These are phyloP conservation scores for Phytophthora crassamura DNA, from an alignment of 352 stramenopile genomes.

Conservation along the genomic window DNA sequence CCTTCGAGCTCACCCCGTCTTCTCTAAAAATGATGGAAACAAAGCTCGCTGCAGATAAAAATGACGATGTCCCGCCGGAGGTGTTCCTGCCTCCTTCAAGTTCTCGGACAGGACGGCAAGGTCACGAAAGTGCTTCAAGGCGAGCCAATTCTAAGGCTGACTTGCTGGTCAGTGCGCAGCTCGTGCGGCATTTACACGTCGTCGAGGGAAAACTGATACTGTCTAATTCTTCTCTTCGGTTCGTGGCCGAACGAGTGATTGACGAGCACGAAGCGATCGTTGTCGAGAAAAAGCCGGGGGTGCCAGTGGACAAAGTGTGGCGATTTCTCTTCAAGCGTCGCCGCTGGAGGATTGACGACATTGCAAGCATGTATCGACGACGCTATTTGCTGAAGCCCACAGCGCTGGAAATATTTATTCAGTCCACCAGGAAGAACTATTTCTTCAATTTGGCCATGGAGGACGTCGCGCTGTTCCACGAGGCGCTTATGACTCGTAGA, in stretches of 20 bases:
- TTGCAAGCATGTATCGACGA: constrained; percentile 68
- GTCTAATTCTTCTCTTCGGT: constrained; percentile 58
- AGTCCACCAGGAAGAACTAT: constrained; percentile 86
- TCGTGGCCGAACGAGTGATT: constrained; percentile 70
- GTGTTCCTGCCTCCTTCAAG: constrained; percentile 30
- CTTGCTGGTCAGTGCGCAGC: constrained; percentile 61
- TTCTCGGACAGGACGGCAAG: constrained; percentile 12
- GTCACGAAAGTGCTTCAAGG: constrained; percentile 17
- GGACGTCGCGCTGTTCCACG: constrained; percentile 67
- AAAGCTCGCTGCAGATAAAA: constrained; percentile 22
- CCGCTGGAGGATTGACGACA: constrained; percentile 77
- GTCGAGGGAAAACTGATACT: constrained; percentile 71
- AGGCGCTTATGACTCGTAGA: constrained; percentile 64
- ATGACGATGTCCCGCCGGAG: constrained; percentile 14
- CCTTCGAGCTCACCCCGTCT: constrained; percentile 30
- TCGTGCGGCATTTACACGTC: constrained; percentile 82
- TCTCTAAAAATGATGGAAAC: constrained; percentile 43
- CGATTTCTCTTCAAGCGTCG: constrained; percentile 79
- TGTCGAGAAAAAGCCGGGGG: constrained; percentile 55
- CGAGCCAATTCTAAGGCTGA: constrained; percentile 31
- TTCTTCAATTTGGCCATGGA: constrained; percentile 79
- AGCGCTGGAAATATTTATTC: constrained; percentile 83
- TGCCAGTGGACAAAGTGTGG: constrained; percentile 53
- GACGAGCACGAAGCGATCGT: constrained; percentile 77
- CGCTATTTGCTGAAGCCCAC: constrained; percentile 86